Percentiles rank a stretch among this genome's conserved stretches.
Conservation (phyloP, 2,329 filamentous ascomycete species). For the Fusarium sp. region DNA sequence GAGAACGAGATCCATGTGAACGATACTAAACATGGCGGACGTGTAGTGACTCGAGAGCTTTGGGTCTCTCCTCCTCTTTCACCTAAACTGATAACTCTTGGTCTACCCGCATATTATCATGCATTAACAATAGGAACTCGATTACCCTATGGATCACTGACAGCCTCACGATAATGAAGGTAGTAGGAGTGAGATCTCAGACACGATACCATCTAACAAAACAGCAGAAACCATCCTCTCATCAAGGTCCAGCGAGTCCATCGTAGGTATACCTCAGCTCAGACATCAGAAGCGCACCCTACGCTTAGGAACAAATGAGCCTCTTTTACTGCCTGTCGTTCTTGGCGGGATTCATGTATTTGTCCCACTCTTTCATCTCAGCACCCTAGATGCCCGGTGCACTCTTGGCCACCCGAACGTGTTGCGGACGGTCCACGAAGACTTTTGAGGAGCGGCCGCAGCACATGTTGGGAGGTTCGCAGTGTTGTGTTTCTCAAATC, state of each 20-base stretch:
- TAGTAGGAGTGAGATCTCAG: too few species aligned
- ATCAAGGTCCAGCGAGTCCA: rapidly evolving
- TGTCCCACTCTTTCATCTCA: neutral
- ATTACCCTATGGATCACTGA: neutral
- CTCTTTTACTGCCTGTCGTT: neutral
- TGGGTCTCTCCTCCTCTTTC: neutral
- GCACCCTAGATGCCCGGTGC: neutral
- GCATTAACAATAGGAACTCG: neutral
- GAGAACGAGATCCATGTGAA: too few species aligned
- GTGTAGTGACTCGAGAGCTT: neutral
- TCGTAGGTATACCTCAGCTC: too few species aligned
- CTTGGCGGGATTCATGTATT: neutral
- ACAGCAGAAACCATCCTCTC: rapidly evolving
- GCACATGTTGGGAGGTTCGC: neutral
- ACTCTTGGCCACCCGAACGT: neutral
- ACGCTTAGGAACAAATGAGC: neutral
- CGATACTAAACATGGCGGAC: too few species aligned
- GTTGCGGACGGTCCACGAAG: neutral
- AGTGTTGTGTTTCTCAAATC: rapidly evolving
- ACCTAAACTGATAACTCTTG: neutral
- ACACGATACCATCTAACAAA: too few species aligned
- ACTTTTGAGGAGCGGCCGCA: neutral
- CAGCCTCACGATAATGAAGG: neutral
- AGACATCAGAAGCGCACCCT: too few species aligned
- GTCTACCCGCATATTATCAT: neutral